These are phyloP conservation scores for Eragrostis tef DNA, from an alignment of 202 grass and related monocot species.

Conservation along the genomic window DNA sequence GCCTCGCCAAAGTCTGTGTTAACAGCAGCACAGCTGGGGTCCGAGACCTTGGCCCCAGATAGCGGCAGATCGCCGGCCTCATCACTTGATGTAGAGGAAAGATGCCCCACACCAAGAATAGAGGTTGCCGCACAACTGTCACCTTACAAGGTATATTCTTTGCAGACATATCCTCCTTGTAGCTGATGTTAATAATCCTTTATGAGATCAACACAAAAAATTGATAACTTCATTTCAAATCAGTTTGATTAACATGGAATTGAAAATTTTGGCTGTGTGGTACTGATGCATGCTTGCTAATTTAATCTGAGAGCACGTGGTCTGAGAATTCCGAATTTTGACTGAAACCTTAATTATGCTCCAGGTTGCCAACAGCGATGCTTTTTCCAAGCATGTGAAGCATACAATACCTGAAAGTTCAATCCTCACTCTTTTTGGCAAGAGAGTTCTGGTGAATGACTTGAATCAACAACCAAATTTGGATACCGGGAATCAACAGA, in stretches of 20 bases:
- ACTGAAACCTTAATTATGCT: slow-evolving; percentile 27
- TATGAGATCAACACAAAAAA: neutral
- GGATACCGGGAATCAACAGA: neutral
- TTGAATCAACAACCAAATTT: slow-evolving; percentile 21
- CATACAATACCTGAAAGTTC: slow-evolving; percentile 49
- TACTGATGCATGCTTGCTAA: neutral
- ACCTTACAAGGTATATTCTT: slow-evolving; percentile 49
- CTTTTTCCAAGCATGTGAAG: slow-evolving; percentile 22
- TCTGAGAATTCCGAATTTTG: slow-evolving; percentile 21
- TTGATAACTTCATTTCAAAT: neutral
- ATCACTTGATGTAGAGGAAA: slow-evolving; percentile 53
- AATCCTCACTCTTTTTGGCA: slow-evolving; percentile 64
- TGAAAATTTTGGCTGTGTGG: neutral
- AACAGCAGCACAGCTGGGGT: slow-evolving; percentile 39
- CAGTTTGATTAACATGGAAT: neutral
- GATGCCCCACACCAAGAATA: slow-evolving; percentile 40
- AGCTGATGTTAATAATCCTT: slow-evolving; percentile 16
- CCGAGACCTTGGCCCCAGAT: slow-evolving; percentile 23
- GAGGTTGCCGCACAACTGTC: slow-evolving; percentile 41
- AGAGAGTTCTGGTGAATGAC: slow-evolving; percentile 56
- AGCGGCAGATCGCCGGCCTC: slow-evolving; percentile 53
- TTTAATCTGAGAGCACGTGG: slow-evolving; percentile 1
- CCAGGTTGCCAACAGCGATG: slow-evolving; percentile 45
- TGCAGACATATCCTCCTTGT: slow-evolving; percentile 11
- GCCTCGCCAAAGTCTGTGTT: slow-evolving; percentile 70